Conservation (phyloP, 345 rosid species). For the Populus davidiana region DNA sequence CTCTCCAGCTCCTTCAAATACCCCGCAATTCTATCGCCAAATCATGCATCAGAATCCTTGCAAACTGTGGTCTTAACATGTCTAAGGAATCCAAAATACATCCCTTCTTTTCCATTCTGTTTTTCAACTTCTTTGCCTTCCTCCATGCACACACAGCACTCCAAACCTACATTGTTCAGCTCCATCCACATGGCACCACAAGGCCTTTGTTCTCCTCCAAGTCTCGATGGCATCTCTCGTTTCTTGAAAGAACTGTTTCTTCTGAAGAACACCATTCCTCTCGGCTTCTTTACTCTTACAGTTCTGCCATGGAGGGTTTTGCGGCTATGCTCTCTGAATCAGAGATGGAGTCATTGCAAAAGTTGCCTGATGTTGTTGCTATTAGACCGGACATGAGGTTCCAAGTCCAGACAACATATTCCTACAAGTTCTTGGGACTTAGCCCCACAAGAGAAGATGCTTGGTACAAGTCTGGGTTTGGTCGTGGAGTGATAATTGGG, state of each 20-base stretch:
- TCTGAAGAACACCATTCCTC: conserved; percentile 49
- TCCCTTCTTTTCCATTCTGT: conserved; percentile 26
- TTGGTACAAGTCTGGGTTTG: conserved; percentile 61
- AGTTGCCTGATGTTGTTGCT: conserved; percentile 59
- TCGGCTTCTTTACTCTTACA: conserved; percentile 79
- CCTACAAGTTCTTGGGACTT: conserved; percentile 81
- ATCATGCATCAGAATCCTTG: conserved; percentile 37
- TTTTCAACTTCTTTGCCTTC: conserved; percentile 28
- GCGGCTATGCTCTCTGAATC: conserved; percentile 67
- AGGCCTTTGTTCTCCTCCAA: conserved; percentile 43
- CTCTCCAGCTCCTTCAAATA: conserved; percentile 58
- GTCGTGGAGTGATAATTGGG: conserved; percentile 64
- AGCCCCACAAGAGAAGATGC: conserved; percentile 38
- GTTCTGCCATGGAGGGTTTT: conserved; percentile 81
- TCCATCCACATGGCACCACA: conserved; percentile 54
- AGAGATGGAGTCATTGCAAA: conserved; percentile 45
- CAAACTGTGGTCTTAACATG: conserved; percentile 10
- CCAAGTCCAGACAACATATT: conserved; percentile 77
- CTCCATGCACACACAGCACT: conserved; percentile 30
- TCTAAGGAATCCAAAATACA: conserved; percentile 37
- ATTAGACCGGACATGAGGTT: conserved; percentile 61
- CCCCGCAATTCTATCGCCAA: conserved; percentile 31
- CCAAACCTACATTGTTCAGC: conserved; percentile 80
- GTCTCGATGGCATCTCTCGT: conserved; percentile 67
- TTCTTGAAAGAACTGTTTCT: conserved; percentile 47